A percentile compares a stretch with the other conserved stretches of the same genome.
Conservation (phyloP, 306 rosid genomes). For the Parietaria judaica region DNA sequence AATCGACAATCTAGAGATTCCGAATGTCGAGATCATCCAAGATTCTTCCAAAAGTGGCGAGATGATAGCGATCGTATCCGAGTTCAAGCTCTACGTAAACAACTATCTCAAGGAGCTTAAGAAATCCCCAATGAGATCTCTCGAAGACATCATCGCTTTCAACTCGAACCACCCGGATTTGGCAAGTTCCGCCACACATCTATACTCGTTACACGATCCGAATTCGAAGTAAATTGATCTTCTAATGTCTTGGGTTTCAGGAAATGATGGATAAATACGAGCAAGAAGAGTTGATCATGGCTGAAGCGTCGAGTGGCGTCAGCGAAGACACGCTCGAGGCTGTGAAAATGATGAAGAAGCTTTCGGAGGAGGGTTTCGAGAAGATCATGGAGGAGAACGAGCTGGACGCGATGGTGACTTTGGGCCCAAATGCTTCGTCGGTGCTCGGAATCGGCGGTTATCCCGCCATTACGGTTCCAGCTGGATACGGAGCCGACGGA, state of each 20-base stretch:
- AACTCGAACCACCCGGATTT: conserved; percentile 33
- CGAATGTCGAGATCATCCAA: conserved; percentile 25
- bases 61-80: conserved; percentile 19
- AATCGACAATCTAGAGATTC: conserved; percentile 53
- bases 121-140: conserved; percentile 41
- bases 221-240: too few relatives aligned
- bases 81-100: conserved; percentile 43
- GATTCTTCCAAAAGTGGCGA: conserved; percentile 33
- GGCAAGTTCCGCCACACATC: conserved; percentile 18
- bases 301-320: conserved; percentile 25
- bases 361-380: conserved; percentile 30
- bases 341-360: conserved; percentile 10
- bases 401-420: conserved; percentile 36
- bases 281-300: conserved; percentile 19
- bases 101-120: conserved; percentile 34
- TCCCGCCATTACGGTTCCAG: conserved; percentile 35
- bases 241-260: conserved; percentile 5
- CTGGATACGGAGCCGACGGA: conserved; percentile 26
- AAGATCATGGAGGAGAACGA: conserved; percentile 25
- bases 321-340: conserved; percentile 20
- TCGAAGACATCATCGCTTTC: conserved; percentile 49
- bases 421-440: conserved; percentile 15
- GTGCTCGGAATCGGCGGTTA: conserved; percentile 38
- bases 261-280: conserved; percentile 30
- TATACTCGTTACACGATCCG: too few relatives aligned